Evolutionary conservation across 2,329 filamentous ascomycete genomes (phyloP), one percentile per base, ranked within the genome.

Genomic region (Orbilia oligospora): DNA sequence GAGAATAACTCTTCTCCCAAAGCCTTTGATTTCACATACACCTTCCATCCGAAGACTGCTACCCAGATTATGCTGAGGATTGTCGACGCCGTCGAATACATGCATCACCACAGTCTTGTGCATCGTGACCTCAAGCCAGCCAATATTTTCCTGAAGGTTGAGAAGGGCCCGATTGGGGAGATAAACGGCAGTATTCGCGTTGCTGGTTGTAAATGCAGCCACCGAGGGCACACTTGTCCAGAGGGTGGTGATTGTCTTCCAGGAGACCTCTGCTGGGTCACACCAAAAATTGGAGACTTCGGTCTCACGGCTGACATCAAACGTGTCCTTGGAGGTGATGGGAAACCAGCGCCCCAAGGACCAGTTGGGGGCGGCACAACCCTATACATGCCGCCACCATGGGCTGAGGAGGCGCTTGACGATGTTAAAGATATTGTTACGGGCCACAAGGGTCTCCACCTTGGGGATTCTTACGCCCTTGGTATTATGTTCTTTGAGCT

Each of bases 71-170:
- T 92, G n/a, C 83, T 88, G 12, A 87, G 87, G 0, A 88, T 92
- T 33, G 83, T 91, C 0, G 87, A 89, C 8, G 90, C 90, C 0
- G 87, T 92, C 2, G 87, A 90, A 72, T 91, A 92, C 81, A 85
- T 92, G 1, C 90, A 92, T 81, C 84, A 85, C 0, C 86, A 89
- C 75, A 86, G 86, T 5, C 88, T 92, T 58, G 87, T 91, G 0
- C 90, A 92, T 81, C 88, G 90, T 9, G 90, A 92, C 81, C 85
- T 92, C 22, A 92, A 92, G 81, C 90, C 90, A 0, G 89, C 88
- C 2, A 92, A 92, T 80, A 88, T 92, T 30, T 91, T 92, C 83
- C 84, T 92, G 0, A 88, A 88, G 1, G 82, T 86, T n/a, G 83
- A 85, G 18, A 83, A 81, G 3, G 82, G 83, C 1, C 41, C 41